Conservation (phyloP, 345 rosid species). For the Anastatica hierochuntica region DNA sequence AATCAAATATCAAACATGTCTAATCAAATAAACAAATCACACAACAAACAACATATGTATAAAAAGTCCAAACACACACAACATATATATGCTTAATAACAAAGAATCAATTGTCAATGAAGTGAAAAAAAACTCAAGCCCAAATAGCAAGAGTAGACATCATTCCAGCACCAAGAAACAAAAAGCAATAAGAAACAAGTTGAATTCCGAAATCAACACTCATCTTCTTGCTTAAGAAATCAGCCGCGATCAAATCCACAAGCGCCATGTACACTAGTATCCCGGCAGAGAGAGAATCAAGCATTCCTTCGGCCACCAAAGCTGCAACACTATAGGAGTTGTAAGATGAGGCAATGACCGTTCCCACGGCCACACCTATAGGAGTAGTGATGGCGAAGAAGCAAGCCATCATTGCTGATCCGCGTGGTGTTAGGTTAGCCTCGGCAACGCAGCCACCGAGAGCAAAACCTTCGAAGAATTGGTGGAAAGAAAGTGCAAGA, state of each 20-base stretch:
- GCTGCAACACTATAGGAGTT: slow-evolving; percentile 52
- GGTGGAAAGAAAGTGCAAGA: slow-evolving; percentile 82
- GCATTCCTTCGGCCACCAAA: slow-evolving; percentile 58
- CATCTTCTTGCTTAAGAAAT: slow-evolving; percentile 83
- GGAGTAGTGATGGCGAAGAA: slow-evolving; percentile 80
- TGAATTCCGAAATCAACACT: slow-evolving; percentile 78
- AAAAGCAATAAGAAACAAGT: slow-evolving; percentile 53
- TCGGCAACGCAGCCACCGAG: slow-evolving; percentile 91
- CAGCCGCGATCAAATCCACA: slow-evolving; percentile 86
- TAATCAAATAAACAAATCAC: too few relatives aligned
- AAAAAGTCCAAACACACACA: not conserved
- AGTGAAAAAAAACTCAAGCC: slow-evolving; percentile 33
- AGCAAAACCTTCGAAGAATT: slow-evolving; percentile 95
- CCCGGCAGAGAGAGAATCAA: slow-evolving; percentile 81
- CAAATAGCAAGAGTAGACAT: slow-evolving; percentile 83
- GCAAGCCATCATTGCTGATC: slow-evolving; percentile 58
- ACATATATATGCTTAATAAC: too few relatives aligned
- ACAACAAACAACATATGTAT: too few relatives aligned
- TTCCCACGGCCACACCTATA: slow-evolving; percentile 56
- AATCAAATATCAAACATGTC: too few relatives aligned
- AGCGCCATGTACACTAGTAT: slow-evolving; percentile 91
- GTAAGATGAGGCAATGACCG: slow-evolving; percentile 50
- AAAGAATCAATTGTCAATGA: not conserved
- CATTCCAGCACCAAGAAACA: slow-evolving; percentile 85
- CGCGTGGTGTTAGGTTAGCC: slow-evolving; percentile 46